Percentiles rank a stretch among this genome's conserved stretches.
Evolutionary conservation across 352 stramenopile genomes (phyloP).

Genomic region (Globisporangium irregulare): DNA sequence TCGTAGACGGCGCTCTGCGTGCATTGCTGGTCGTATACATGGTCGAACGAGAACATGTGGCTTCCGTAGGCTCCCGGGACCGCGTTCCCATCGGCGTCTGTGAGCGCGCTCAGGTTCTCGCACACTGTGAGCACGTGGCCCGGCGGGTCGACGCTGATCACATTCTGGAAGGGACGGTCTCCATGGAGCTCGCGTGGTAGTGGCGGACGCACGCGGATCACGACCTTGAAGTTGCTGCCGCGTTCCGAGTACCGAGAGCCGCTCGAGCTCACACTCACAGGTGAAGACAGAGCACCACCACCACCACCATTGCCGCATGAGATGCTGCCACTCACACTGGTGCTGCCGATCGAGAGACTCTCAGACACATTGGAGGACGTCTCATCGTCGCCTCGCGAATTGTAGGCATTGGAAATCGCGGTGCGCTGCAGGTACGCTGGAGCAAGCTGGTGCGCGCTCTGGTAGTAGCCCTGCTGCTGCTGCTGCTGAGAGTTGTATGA

Average conservation of each 20-base stretch:
- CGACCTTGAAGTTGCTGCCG: conserved; percentile 90
- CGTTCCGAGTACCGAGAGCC: conserved; percentile 39
- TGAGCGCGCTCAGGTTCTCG: conserved; percentile 70
- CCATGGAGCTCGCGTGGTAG: conserved; percentile 86
- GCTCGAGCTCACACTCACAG: conserved; percentile 28
- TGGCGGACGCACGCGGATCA: conserved; percentile 90
- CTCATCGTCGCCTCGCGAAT: conserved; percentile 52
- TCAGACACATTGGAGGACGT: conserved; percentile 61
- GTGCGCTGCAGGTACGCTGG: conserved; percentile 49
- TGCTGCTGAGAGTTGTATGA: conserved; percentile 25
- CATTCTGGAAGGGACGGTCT: conserved; percentile 88
- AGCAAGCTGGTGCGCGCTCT: conserved; percentile 14
- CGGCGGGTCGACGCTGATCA: conserved; percentile 82
- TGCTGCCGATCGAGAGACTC: conserved; percentile 30
- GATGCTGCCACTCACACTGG: conserved; percentile 10
- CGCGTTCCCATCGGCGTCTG: conserved; percentile 26
- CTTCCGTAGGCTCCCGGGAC: conserved; percentile 67
- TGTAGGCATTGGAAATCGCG: conserved; percentile 65
- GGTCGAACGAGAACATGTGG: conserved; percentile 93
- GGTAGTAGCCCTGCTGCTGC: conserved; percentile 4
- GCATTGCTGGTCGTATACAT: conserved; percentile 92
- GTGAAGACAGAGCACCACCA: conserved; percentile 29
- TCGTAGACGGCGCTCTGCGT: conserved; percentile 92
- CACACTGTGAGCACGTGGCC: conserved; percentile 88
- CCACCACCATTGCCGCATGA: background rate